phyloP scores from a whole-genome alignment of 148 eudicot species.

The Hydrangea macrophylla region DNA sequence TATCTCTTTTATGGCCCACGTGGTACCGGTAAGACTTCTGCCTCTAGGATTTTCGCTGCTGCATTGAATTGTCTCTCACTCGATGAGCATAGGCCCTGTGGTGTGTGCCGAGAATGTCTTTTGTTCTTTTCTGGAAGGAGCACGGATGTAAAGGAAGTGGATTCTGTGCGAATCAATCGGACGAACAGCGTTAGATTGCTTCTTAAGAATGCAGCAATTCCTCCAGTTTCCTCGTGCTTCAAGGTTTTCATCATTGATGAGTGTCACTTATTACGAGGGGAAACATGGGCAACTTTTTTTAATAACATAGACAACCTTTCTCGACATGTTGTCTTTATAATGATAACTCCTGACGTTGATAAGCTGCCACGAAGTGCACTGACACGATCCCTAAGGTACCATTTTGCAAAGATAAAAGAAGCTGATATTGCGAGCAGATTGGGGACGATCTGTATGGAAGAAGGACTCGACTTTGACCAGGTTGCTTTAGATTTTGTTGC shows the following conservation, averaged over 20 bases:
- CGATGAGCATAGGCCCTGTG: constrained; percentile 64
- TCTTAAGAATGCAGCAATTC: constrained; percentile 48
- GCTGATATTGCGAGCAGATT: constrained; percentile 52
- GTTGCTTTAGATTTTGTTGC: constrained; percentile 84
- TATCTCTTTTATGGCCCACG: constrained; percentile 92
- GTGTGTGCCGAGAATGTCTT: constrained; percentile 75
- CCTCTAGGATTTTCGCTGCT: constrained; percentile 87
- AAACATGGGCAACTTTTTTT: constrained; percentile 71
- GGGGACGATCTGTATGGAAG: constrained; percentile 63
- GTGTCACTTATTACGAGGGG: constrained; percentile 73
- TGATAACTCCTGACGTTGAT: constrained; percentile 81
- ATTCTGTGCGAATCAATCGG: constrained; percentile 69
- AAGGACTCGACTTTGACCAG: constrained; percentile 73
- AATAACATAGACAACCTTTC: constrained; percentile 52
- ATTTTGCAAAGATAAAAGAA: constrained; percentile 70
- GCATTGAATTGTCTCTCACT: constrained; percentile 80
- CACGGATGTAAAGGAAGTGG: constrained; percentile 80
- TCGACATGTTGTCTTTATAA: constrained; percentile 63
- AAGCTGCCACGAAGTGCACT: constrained; percentile 70
- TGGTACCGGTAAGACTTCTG: constrained; percentile 90
- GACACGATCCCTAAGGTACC: constrained; percentile 58
- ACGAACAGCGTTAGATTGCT: constrained; percentile 51
- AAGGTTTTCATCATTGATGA: constrained; percentile 87
- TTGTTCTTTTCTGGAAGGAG: constrained; percentile 78
- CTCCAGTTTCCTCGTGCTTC: constrained; percentile 71